Evolutionary conservation across 208 protist species (phyloP), one percentile per base, ranked within the genome.

Genomic region (Leishmania amazonensis): DNA sequence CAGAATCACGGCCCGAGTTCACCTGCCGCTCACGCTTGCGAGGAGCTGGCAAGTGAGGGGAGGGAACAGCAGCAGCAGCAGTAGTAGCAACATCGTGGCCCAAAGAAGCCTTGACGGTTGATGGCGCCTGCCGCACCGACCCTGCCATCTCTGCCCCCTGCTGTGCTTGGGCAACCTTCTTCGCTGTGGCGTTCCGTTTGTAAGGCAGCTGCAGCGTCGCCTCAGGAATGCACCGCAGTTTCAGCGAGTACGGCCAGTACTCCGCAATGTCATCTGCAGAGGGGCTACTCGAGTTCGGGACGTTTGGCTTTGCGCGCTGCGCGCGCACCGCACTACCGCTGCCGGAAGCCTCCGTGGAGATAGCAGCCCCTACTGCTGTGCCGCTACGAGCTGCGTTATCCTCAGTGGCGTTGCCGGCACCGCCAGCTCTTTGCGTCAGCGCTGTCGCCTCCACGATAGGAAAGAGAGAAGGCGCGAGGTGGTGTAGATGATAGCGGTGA

Each of bases 401-500:
- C 60, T 42, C 75, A 45, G n/a, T 11, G 35, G 24, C 51, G 49
- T 28, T 15, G 11, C 9, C 72, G 42, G 8, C 45, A 13, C 19
- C 49, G 1, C 72, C 24, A 42, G 17, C 13, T 54, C 72, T 21
- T 45, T 53, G 40, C 72, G 31, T 4, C 72, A 42, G 17, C 28
- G 49, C 51, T 13, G 9, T 45, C 31, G 19, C 19, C 24, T 51
- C 53, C 31, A 47, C 9, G 5, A 91, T 65, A 8, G 94, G 94
- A 53, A 97, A 96, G 54, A 94, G 84, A 9, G 68, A 70, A 0
- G 90, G 86, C 0, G 94, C 92, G 21, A 97, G 83, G 45, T 76
- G 81, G 72, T 94, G 78, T 5, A 97, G 85, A 73, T 97, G 94
- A 72, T 96, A 95, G 47, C 94, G 91, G 70, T 97, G 94, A 40